Percentiles rank a stretch among this genome's conserved stretches.
These are phyloP conservation scores for Pisolithus sp. DNA, from an alignment of 768 basidiomycete species.

Conservation along the genomic window DNA sequence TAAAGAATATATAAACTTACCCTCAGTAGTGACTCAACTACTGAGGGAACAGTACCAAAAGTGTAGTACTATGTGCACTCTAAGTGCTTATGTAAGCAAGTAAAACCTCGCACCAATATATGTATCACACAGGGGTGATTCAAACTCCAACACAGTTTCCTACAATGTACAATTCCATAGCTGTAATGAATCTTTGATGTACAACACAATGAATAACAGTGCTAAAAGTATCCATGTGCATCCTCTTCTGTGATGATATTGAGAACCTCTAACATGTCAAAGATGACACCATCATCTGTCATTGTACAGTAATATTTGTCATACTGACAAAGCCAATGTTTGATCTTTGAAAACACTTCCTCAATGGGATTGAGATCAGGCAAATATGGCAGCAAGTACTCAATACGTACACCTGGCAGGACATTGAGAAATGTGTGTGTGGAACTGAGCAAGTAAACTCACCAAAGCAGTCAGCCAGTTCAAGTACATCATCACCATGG, in stretches of 20 bases:
- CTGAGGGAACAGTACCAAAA: too few species aligned
- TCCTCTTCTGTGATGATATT: background rate
- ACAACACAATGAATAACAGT: too few species aligned
- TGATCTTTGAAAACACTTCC: constrained; percentile 34
- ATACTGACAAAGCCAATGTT: constrained; percentile 11
- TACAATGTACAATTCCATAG: too few species aligned
- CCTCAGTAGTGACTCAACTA: too few species aligned
- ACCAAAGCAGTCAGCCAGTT: constrained; percentile 20
- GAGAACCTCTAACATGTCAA: background rate
- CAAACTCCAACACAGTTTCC: too few species aligned
- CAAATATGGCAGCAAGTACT: constrained; percentile 33
- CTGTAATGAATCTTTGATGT: too few species aligned
- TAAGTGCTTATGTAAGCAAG: too few species aligned
- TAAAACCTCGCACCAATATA: too few species aligned
- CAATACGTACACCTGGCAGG: constrained; percentile 19
- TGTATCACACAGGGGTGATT: too few species aligned
- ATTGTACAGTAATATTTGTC: background rate
- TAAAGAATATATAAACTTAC: too few species aligned
- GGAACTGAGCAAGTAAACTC: background rate
- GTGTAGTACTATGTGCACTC: too few species aligned
- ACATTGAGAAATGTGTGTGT: background rate
- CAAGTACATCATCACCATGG: constrained; percentile 6
- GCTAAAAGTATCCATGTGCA: background rate
- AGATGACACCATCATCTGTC: background rate
- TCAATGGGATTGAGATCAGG: constrained; percentile 37